Conservation (phyloP, 2,329 filamentous ascomycete species). For the Aschersonia sp. region DNA sequence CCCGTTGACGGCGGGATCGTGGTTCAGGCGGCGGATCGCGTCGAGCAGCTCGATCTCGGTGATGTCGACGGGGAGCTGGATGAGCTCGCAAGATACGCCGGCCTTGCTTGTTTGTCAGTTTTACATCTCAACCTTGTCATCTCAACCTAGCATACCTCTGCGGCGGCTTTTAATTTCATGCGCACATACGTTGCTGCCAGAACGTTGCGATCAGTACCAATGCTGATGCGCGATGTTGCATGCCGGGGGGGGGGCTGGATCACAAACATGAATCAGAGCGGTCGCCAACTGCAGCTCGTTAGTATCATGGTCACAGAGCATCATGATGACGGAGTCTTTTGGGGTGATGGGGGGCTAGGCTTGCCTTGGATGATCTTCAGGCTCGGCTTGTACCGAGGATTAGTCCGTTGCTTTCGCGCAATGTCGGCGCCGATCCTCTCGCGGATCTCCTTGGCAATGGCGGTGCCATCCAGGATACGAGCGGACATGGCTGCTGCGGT, state of each 20-base stretch:
- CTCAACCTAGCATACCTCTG: conserved; percentile 46
- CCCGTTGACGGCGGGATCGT: conserved; percentile 74
- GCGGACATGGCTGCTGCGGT: conserved; percentile 61
- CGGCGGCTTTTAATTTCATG: conserved; percentile 97
- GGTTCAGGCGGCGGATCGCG: conserved; percentile 69
- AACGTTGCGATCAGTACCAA: neutral
- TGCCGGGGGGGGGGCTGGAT: conserved; percentile 4
- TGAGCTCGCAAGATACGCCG: conserved; percentile 74
- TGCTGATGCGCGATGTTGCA: neutral
- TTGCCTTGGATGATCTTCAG: conserved; percentile 91
- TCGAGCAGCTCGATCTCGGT: conserved; percentile 77
- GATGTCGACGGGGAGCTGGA: conserved; percentile 71
- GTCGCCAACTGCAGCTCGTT: conserved; percentile 55
- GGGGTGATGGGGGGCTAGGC: conserved; percentile 14
- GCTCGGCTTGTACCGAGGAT: conserved; percentile 77
- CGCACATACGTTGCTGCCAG: conserved; percentile 78
- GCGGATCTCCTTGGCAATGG: conserved; percentile 84
- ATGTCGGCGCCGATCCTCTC: conserved; percentile 72
- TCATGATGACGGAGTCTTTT: neutral
- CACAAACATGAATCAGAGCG: conserved; percentile 72
- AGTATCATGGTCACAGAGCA: conserved; percentile 4
- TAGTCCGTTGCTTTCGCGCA: conserved; percentile 61
- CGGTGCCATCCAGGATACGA: conserved; percentile 87
- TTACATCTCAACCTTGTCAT: neutral
- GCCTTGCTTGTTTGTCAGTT: conserved; percentile 37